phyloP scores from a whole-genome alignment of 805 yeast species.

The Spathaspora girioi region DNA sequence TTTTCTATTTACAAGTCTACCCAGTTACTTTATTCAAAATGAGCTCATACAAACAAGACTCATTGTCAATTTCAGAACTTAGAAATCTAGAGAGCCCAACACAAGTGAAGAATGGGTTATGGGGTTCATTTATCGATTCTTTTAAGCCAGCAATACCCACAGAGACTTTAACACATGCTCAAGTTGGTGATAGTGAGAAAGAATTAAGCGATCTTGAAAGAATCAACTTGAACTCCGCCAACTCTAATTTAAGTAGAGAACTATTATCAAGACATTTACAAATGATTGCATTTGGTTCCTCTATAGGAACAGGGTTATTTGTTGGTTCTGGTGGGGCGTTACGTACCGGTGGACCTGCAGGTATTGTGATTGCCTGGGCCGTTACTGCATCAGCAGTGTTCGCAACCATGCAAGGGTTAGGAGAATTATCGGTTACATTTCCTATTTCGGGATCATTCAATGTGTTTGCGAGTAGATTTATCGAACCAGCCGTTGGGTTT shows the following conservation, averaged over 20 bases:
- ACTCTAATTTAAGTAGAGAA: slow-evolving; percentile 54
- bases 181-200: slow-evolving; percentile 13
- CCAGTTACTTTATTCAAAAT: slow-evolving; percentile 3
- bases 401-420: slow-evolving; percentile 57
- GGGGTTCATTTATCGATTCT: slow-evolving; percentile 28
- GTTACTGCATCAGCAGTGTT: slow-evolving; percentile 55
- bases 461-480: slow-evolving; percentile 56
- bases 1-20: not conserved
- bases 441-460: slow-evolving; percentile 66
- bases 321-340: slow-evolving; percentile 62
- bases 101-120: slow-evolving; percentile 10
- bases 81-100: slow-evolving; percentile 10
- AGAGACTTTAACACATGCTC: slow-evolving; percentile 14
- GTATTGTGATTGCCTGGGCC: slow-evolving; percentile 54
- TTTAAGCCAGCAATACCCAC: slow-evolving; percentile 30
- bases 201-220: slow-evolving; percentile 25
- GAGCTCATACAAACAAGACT: slow-evolving; percentile 4
- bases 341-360: slow-evolving; percentile 60
- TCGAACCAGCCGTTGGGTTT: slow-evolving; percentile 61
- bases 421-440: slow-evolving; percentile 57
- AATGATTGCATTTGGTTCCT: slow-evolving; percentile 67
- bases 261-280: slow-evolving; percentile 58
- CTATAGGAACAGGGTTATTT: slow-evolving; percentile 67
- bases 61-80: slow-evolving; percentile 10
- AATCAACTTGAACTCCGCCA: slow-evolving; percentile 37